Base-by-base conservation (phyloP, 1,284 basidiomycete species). In the Boletus albobrunnescens region DNA sequence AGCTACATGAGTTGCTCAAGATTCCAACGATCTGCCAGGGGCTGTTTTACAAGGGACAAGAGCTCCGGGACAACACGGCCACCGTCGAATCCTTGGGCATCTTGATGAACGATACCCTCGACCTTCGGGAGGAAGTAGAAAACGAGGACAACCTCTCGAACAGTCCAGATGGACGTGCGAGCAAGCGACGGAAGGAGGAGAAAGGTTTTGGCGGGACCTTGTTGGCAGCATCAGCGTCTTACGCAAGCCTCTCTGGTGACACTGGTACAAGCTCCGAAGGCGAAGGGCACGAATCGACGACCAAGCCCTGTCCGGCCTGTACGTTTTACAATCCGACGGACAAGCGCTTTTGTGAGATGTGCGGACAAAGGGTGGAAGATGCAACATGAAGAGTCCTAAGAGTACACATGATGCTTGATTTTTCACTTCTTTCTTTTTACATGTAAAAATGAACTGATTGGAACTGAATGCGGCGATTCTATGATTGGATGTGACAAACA, bases 1-100 rank as follows among this genome's bases (percentile, higher is more conserved):
- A 80, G 86, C 62, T 89, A 41, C 76, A 83, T 43, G 73, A 79
- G 19, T 69, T 75, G 26, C 68, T 82, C 36, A 71, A 74, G 36
- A 80, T 90, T 46, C 81, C 87, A 13, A 82, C 82, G 5, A 84
- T 89, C 46, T 84, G 77, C 52, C 89, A 91, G 58, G 75, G 80
- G 31, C 63, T 91, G 26, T 87, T 79, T 58, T 76, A 81, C 59
- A 70, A 74, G 41, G 77, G 74, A 2, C 61, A 68, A 24, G 88
- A 91, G 64, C 71, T 91, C 2, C 68, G 76, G 3, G 82, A 88
- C 59, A 85, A 79, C 56, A 51, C 71, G 17, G 74, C 72, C 19
- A 87, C 82, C 0, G 74, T 84, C 44, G 74, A 67, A 12, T 71
- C 74, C 2, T 70, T 91, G n/a, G 73, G 76, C 19, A 74, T 91